Evolutionary conservation across 495 filamentous ascomycete species (phyloP).

Genomic region (Penicillium atrosanguineum): DNA sequence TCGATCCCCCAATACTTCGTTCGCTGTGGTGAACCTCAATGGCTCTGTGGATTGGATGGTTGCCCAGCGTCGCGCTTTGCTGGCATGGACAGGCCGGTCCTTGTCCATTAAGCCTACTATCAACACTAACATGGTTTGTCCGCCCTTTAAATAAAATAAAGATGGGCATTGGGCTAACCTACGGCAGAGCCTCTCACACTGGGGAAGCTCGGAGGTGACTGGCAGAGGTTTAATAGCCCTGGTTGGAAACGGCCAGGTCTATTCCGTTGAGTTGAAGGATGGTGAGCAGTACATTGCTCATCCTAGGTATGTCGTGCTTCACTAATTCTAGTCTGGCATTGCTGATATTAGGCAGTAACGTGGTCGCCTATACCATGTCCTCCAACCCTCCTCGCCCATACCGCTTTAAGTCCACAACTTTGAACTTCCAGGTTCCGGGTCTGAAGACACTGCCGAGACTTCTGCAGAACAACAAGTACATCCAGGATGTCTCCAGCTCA

Average conservation of each 20-base stretch:
- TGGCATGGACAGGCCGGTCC: constrained; percentile 95
- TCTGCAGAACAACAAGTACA: constrained; percentile 64
- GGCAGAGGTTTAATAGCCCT: constrained; percentile 85
- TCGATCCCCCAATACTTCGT: constrained; percentile 78
- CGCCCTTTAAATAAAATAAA: neutral
- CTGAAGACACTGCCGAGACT: constrained; percentile 50
- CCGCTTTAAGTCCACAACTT: constrained; percentile 72
- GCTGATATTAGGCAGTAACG: constrained; percentile 55
- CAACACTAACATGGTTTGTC: constrained; percentile 65
- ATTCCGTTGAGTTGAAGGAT: constrained; percentile 70
- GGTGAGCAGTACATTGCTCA: constrained; percentile 88
- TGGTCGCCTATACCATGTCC: constrained; percentile 82
- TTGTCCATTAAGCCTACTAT: constrained; percentile 70
- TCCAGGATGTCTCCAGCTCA: constrained; percentile 65
- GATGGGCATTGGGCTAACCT: constrained; percentile 37
- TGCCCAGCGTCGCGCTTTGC: constrained; percentile 74
- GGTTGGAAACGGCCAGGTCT: constrained; percentile 80
- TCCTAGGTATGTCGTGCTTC: constrained; percentile 51
- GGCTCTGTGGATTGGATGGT: constrained; percentile 97
- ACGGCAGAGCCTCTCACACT: constrained; percentile 71
- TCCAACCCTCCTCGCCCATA: constrained; percentile 74
- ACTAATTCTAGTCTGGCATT: constrained; percentile 1
- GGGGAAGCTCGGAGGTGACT: constrained; percentile 85
- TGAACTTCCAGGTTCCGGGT: constrained; percentile 77
- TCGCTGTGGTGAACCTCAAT: constrained; percentile 83